These are phyloP conservation scores for Ganoderma leucocontextum DNA, from an alignment of 1,284 basidiomycete genomes.

Conservation along the genomic window DNA sequence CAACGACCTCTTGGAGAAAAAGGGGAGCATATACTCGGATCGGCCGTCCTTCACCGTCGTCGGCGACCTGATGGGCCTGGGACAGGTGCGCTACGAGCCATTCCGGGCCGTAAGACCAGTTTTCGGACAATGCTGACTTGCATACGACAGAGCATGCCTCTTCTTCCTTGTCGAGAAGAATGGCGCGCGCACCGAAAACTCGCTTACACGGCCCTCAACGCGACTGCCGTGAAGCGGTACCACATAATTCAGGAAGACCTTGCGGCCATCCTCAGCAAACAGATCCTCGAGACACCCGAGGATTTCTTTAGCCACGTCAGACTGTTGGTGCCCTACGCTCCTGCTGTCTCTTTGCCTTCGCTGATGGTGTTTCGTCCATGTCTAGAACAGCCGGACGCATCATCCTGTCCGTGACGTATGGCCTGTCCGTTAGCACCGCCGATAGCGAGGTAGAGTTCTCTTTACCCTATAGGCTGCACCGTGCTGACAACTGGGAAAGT, in stretches of 20 bases:
- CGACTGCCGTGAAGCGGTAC: conserved; percentile 41
- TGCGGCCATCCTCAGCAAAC: conserved; percentile 29
- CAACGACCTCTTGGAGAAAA: conserved; percentile 45
- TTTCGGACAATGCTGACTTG: background rate
- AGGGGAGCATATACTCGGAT: conserved; percentile 45
- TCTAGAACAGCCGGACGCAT: conserved; percentile 42
- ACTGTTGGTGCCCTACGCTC: conserved; percentile 23
- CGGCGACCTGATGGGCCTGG: conserved; percentile 46
- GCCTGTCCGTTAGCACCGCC: conserved; percentile 38
- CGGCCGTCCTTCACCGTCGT: conserved; percentile 46
- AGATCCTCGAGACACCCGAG: conserved; percentile 26
- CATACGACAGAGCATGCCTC: conserved; percentile 25
- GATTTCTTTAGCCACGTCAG: conserved; percentile 32
- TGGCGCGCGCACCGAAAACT: conserved; percentile 41
- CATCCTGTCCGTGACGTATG: conserved; percentile 44
- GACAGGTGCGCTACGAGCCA: conserved; percentile 33
- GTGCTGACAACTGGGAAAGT: conserved; percentile 16
- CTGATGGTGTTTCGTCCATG: background rate
- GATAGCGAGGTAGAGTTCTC: conserved; percentile 34
- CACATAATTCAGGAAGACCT: conserved; percentile 38
- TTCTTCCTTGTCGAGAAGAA: conserved; percentile 33
- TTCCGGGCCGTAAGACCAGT: background rate
- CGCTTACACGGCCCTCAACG: conserved; percentile 37
- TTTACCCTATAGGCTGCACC: background rate
- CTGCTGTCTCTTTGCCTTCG: background rate